A percentile compares a stretch with the other conserved stretches of the same genome.
Evolutionary conservation across 148 eudicot species (phyloP).

Genomic region (Nyssa sinensis): DNA sequence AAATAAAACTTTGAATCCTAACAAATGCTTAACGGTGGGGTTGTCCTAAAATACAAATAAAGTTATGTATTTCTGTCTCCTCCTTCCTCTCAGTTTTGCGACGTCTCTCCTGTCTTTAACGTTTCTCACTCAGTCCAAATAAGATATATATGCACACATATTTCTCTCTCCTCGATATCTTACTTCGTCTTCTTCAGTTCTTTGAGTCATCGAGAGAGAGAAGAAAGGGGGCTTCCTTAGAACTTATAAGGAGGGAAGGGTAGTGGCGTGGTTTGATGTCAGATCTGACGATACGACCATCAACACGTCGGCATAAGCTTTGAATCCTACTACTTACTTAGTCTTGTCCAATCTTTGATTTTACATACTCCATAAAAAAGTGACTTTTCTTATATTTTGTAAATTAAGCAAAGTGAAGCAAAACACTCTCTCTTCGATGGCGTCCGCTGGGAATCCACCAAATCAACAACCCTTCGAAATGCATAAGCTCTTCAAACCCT

Average conservation of each 20-base stretch:
- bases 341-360: not conserved
- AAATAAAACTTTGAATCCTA: too few relatives aligned
- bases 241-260: too few relatives aligned
- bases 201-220: not conserved
- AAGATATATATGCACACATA: too few relatives aligned
- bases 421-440: constrained; percentile 23
- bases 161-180: not conserved
- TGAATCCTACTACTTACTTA: not conserved
- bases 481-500: constrained; percentile 51
- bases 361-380: not conserved
- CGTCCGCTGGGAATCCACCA: constrained; percentile 50
- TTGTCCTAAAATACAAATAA: too few relatives aligned
- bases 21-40: too few relatives aligned
- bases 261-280: not conserved
- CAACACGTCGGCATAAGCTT: not conserved
- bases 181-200: not conserved
- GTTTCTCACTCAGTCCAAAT: too few relatives aligned
- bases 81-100: not conserved
- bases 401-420: not conserved
- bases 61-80: not conserved
- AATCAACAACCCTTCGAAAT: constrained; percentile 55
- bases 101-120: not conserved
- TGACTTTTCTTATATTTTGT: too few relatives aligned
- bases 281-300: not conserved
- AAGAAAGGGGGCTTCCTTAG: not conserved